Evolutionary conservation across 805 yeast species (phyloP), one percentile per base, ranked within the genome.

Genomic region (Ogataea pini): DNA sequence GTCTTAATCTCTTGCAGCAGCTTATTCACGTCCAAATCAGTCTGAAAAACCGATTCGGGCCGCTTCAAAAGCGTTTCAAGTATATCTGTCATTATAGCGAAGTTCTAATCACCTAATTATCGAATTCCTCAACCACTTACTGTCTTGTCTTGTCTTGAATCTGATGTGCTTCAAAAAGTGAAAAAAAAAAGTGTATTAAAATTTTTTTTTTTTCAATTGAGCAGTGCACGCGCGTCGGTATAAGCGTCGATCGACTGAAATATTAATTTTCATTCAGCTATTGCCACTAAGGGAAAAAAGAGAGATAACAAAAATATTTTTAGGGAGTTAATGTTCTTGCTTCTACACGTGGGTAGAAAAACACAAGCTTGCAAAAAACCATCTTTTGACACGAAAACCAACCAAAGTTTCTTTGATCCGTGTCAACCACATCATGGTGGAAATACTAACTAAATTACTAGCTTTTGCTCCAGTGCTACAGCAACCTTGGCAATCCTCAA

Each of bases 1-100:
- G 57, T 47, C 61, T 83, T 85, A 20, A 77, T 72, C 48, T 71
- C 59, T 4, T 52, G 39, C 45, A 68, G 60, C 19, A 69, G 50
- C 18, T 47, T 48, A 17, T 49, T 49, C 16, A 61, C 52, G 20
- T 44, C 42, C 8, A 55, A 27, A 1, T 47, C 52, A 2, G 41
- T 41, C 10, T 50, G 44, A 27, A 61, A 48, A 17, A 61, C 58
- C 22, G 31, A 37, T 25, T 49, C 49, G 10, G 65, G 65, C 20
- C 50, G 48, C 8, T 41, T 45, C 6, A 47, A 47, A 18, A 61
- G 43, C 34, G 49, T 33, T 1, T 60, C 58, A 9, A 61, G 31
- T 29, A 50, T 36, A 20, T 41, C 41, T 9, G 51, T 32, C 56
- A 40, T 54, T 48, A 3, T 38, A 10, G 17, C 20, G 37, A 39